Conservation (phyloP, 1,139 yeast species). For the Lodderomyces oxycetoniae region DNA sequence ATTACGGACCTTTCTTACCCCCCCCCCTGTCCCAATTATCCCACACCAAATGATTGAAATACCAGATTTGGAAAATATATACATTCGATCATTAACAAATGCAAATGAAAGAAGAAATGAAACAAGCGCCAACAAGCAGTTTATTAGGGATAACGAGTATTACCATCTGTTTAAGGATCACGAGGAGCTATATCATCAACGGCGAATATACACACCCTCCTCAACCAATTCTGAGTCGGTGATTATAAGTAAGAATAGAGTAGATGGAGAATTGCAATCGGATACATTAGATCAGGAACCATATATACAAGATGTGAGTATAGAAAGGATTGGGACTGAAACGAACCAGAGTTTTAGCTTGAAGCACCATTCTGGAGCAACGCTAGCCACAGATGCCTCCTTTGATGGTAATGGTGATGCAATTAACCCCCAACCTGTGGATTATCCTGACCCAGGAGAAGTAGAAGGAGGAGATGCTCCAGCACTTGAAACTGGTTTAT, state of each 20-base stretch:
- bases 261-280: background rate
- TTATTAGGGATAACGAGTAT: background rate
- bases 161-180: background rate
- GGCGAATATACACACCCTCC: background rate
- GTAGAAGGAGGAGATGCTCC: conserved; percentile 3
- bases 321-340: conserved; percentile 10
- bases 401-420: background rate
- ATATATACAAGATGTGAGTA: conserved; percentile 11
- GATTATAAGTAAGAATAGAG: background rate
- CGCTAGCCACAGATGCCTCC: conserved; percentile 5
- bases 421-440: conserved; percentile 6
- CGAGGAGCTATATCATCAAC: background rate
- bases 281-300: conserved; percentile 11
- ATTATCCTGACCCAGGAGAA: conserved; percentile 3
- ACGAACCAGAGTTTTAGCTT: conserved; percentile 1
- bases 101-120: background rate
- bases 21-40: no score
- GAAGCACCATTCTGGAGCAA: conserved; percentile 7
- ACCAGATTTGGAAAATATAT: conserved; percentile 33
- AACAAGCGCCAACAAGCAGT: background rate
- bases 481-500: conserved; percentile 8
- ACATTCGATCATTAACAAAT: conserved; percentile 1
- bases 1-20: no score
- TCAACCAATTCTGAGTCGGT: background rate
- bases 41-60: conserved; percentile 34